phyloP scores from a whole-genome alignment of 2,329 filamentous ascomycete genomes.

The Xylariaceae sp. region DNA sequence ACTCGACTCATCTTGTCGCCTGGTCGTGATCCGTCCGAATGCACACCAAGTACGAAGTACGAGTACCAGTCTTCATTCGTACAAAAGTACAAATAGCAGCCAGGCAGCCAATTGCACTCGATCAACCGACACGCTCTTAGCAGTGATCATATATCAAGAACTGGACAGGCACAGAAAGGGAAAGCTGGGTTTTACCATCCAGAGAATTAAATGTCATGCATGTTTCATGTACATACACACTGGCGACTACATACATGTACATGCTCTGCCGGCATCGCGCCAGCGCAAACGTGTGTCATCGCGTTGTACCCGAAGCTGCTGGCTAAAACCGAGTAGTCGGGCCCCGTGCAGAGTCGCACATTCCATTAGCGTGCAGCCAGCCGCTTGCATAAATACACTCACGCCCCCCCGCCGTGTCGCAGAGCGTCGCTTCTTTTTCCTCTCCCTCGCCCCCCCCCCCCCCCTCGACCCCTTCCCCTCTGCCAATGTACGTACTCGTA shows the following conservation, averaged over 20 bases:
- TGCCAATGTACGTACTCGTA: not conserved
- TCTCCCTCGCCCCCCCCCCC: constrained; percentile 9
- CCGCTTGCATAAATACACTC: constrained; percentile 2
- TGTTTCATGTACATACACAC: not conserved
- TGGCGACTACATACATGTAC: not conserved
- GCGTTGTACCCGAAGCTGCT: not conserved
- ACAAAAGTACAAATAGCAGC: not conserved
- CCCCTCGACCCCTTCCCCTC: constrained; percentile 6
- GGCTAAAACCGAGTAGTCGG: constrained; percentile 32
- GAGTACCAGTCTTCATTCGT: not conserved
- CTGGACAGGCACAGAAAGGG: not conserved
- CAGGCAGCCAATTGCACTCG: not conserved
- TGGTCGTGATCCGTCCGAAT: not conserved
- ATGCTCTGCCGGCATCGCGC: not conserved
- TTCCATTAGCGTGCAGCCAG: constrained; percentile 8
- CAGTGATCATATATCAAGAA: too few relatives aligned
- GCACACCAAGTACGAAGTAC: not conserved
- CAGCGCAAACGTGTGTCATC: not conserved
- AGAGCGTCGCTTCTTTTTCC: constrained; percentile 17
- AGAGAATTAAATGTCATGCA: not conserved
- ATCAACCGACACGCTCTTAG: too few relatives aligned
- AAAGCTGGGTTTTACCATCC: not conserved
- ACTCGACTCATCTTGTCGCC: too few relatives aligned
- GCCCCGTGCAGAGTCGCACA: constrained; percentile 23
- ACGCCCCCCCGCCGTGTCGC: not conserved